These are phyloP conservation scores for Trichoderma brevicompactum DNA, from an alignment of 2,329 filamentous ascomycete genomes.

Conservation along the genomic window DNA sequence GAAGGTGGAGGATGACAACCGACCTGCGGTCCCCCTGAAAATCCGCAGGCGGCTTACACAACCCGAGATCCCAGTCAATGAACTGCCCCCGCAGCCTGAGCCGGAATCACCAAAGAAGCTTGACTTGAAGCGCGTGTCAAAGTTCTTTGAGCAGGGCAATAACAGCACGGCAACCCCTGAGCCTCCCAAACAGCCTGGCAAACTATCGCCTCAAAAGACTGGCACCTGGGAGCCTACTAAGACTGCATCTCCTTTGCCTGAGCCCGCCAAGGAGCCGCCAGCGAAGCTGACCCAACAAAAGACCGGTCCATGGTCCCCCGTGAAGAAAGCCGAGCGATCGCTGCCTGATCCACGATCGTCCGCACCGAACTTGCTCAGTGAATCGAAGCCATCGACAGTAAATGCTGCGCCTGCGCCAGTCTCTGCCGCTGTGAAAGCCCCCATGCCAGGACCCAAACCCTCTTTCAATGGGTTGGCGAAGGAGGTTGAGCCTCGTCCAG, in stretches of 20 bases:
- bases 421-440: conserved; percentile 25
- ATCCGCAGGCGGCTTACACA: conserved; percentile 33
- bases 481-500: conserved; percentile 3
- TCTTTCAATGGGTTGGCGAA: conserved; percentile 18
- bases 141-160: conserved; percentile 55
- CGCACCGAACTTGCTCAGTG: conserved; percentile 28
- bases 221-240: conserved; percentile 47
- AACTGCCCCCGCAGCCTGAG: conserved; percentile 43
- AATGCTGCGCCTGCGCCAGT: conserved; percentile 39
- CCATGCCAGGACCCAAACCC: conserved; percentile 17
- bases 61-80: conserved; percentile 36
- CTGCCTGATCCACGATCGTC: conserved; percentile 38
- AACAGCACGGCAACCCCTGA: conserved; percentile 36
- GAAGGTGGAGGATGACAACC: conserved; percentile 24
- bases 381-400: conserved; percentile 46
- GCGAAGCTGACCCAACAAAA: conserved; percentile 40
- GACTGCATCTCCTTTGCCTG: conserved; percentile 32
- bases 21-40: conserved; percentile 31
- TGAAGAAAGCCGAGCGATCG: conserved; percentile 41
- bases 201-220: conserved; percentile 42
- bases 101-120: conserved; percentile 62
- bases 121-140: conserved; percentile 62
- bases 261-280: conserved; percentile 38
- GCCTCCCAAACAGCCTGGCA: conserved; percentile 35
- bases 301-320: conserved; percentile 46